A percentile compares a stretch with the other conserved stretches of the same genome.
Evolutionary conservation across 345 rosid genomes (phyloP).

Genomic region (Hibiscus tridactylites): DNA sequence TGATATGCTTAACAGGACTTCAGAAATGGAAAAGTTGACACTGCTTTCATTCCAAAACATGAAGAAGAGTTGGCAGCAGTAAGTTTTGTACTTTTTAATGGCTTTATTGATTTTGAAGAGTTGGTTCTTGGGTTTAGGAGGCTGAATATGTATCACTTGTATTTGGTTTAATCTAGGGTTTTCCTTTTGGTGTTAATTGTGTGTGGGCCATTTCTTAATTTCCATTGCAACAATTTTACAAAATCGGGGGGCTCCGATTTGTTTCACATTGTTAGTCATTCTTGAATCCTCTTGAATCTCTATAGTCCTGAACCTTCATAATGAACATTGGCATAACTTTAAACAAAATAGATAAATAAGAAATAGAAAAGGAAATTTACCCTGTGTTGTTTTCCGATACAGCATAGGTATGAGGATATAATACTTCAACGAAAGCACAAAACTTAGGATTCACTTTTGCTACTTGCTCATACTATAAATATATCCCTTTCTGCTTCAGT

Average conservation of each 20-base stretch:
- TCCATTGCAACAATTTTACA: neutral
- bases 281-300: neutral
- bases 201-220: neutral
- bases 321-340: too few species aligned
- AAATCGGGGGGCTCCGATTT: neutral
- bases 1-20: slow-evolving; percentile 52
- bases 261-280: neutral
- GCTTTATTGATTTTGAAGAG: neutral
- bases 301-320: neutral
- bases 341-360: too few species aligned
- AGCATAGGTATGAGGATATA: too few species aligned
- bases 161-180: neutral
- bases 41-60: slow-evolving; percentile 91
- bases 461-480: neutral
- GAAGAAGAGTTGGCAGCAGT: slow-evolving; percentile 83
- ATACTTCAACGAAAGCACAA: neutral
- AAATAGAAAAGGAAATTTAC: too few species aligned
- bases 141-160: neutral
- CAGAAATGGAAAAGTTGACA: slow-evolving; percentile 87
- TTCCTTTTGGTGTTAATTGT: neutral
- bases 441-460: neutral
- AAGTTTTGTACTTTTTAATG: slow-evolving; percentile 14
- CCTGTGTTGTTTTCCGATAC: too few species aligned
- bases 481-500: neutral
- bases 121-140: neutral